Evolutionary conservation across 1,284 basidiomycete genomes (phyloP).

Genomic region (Flammula alnicola): DNA sequence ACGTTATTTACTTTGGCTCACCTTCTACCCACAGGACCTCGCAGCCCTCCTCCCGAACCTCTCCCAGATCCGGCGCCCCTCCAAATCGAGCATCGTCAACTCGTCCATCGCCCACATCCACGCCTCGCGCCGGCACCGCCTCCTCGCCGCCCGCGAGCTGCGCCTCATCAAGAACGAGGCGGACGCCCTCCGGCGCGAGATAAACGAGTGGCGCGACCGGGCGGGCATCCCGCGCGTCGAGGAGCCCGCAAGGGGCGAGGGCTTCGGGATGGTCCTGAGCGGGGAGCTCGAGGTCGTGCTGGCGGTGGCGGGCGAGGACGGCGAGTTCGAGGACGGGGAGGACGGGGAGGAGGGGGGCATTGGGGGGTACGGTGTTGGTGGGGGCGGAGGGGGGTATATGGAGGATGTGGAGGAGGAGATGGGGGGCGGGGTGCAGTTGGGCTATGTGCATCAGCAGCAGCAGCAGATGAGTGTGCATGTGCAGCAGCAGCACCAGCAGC

Average conservation of each 20-base stretch:
- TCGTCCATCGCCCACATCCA: constrained; percentile 86
- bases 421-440: background rate
- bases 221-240: constrained; percentile 70
- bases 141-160: constrained; percentile 78
- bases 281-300: constrained; percentile 71
- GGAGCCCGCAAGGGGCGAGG: constrained; percentile 69
- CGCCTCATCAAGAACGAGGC: constrained; percentile 77
- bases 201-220: constrained; percentile 88
- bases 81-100: constrained; percentile 95
- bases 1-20: constrained; percentile 2
- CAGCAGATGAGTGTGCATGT: constrained; percentile 6
- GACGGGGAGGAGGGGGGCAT: no score
- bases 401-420: constrained; percentile 19
- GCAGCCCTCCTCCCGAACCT: constrained; percentile 89
- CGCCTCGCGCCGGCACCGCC: constrained; percentile 78
- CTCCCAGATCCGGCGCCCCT: constrained; percentile 87
- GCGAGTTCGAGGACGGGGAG: constrained; percentile 40
- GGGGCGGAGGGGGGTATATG: no score
- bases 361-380: no score
- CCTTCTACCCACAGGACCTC: constrained; percentile 62
- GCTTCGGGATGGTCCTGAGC: constrained; percentile 67
- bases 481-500: constrained; percentile 6
- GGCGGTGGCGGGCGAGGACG: constrained; percentile 51
- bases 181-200: constrained; percentile 80
- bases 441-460: constrained; percentile 9